A percentile compares a stretch with the other conserved stretches of the same genome.
Evolutionary conservation across 192 early-diverging fungal species (phyloP).

Genomic region (Podila verticillata): DNA sequence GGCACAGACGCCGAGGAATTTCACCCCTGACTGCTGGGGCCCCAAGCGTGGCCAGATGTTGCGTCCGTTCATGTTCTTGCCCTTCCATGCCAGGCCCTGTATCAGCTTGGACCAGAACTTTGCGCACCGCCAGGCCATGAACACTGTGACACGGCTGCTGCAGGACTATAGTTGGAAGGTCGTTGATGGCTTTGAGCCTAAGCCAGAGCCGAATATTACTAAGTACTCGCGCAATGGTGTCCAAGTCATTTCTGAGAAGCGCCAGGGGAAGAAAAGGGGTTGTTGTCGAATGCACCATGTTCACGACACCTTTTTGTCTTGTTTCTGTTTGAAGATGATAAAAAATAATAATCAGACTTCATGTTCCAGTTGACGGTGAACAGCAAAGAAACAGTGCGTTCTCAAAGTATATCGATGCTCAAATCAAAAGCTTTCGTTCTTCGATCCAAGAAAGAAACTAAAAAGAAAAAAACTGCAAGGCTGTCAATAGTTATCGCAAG

Average conservation of each 20-base stretch:
- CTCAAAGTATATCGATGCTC: too few relatives aligned
- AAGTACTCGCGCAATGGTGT: constrained; percentile 51
- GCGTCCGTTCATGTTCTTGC: constrained; percentile 58
- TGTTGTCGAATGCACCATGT: background rate
- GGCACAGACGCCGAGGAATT: constrained; percentile 55
- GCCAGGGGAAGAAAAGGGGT: constrained; percentile 5
- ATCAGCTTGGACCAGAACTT: constrained; percentile 51
- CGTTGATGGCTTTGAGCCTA: constrained; percentile 40
- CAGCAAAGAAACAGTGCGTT: too few relatives aligned
- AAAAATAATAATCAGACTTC: background rate
- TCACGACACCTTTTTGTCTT: too few relatives aligned
- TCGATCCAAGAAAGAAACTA: too few relatives aligned
- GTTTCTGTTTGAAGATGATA: too few relatives aligned
- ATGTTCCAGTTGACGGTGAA: too few relatives aligned
- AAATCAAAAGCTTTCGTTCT: too few relatives aligned
- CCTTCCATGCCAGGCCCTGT: constrained; percentile 56
- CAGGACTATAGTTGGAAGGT: constrained; percentile 44
- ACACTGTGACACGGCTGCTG: constrained; percentile 41
- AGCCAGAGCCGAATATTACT: constrained; percentile 46
- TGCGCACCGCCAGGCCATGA: constrained; percentile 51
- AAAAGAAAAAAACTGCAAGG: too few relatives aligned
- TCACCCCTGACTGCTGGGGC: constrained; percentile 62
- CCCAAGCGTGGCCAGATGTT: constrained; percentile 40
- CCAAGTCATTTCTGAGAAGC: constrained; percentile 42
- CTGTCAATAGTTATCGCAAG: too few relatives aligned